Conservation (phyloP, 192 early-diverging fungal species). For the Umbelopsis ramanniana region DNA sequence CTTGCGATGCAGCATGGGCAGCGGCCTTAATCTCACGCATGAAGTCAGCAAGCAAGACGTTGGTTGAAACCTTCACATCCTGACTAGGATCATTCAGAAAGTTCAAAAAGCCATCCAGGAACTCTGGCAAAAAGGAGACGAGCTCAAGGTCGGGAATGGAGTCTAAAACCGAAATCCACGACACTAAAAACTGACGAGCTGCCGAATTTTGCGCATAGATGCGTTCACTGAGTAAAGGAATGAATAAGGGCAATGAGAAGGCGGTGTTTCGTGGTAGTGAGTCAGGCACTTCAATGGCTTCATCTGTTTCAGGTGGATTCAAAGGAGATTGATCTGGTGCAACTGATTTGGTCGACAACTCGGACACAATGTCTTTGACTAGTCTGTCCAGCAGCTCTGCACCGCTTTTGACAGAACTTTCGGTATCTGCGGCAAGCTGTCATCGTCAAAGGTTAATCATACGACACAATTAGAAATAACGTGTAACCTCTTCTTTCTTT, state of each 20-base stretch:
- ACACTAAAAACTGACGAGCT: slow-evolving; percentile 90
- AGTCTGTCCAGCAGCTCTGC: slow-evolving; percentile 93
- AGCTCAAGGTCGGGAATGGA: slow-evolving; percentile 95
- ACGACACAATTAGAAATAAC: not conserved
- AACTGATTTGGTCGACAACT: slow-evolving; percentile 80
- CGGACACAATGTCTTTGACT: slow-evolving; percentile 96
- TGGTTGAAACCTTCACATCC: slow-evolving; percentile 86
- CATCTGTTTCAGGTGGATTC: slow-evolving; percentile 36
- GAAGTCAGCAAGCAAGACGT: slow-evolving; percentile 85
- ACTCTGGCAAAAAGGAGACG: slow-evolving; percentile 89
- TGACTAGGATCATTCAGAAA: slow-evolving; percentile 90
- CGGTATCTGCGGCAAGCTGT: slow-evolving; percentile 86
- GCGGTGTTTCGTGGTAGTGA: slow-evolving; percentile 65
- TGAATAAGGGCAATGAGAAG: slow-evolving; percentile 93
- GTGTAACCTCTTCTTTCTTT: not conserved
- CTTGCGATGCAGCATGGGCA: slow-evolving; percentile 11
- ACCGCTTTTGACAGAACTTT: slow-evolving; percentile 91
- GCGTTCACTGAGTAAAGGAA: slow-evolving; percentile 91
- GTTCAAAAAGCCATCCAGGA: slow-evolving; percentile 88
- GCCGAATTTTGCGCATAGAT: slow-evolving; percentile 90
- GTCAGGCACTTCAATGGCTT: slow-evolving; percentile 44
- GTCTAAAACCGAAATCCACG: slow-evolving; percentile 92
- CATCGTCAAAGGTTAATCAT: not conserved
- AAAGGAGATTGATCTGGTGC: slow-evolving; percentile 41
- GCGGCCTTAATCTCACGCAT: slow-evolving; percentile 86